These are phyloP conservation scores for Polyrhizophydium stewartii DNA, from an alignment of 371 early-diverging fungal species.

Conservation along the genomic window DNA sequence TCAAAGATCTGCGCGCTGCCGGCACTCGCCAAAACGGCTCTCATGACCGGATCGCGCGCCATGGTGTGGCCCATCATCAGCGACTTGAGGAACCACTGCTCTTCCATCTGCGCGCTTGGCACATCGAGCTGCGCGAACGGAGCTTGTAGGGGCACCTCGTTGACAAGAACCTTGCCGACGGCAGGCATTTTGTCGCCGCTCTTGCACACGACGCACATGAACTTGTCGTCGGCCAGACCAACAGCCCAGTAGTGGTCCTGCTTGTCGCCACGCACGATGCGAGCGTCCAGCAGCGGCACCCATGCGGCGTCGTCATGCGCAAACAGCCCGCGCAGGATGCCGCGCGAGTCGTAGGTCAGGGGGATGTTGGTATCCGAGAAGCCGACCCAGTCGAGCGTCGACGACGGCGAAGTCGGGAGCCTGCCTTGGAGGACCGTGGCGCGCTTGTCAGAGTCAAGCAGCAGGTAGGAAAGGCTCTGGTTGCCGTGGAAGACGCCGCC, in stretches of 20 bases:
- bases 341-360: constrained; percentile 61
- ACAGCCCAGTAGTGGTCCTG: constrained; percentile 68
- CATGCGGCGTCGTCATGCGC: constrained; percentile 61
- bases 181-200: constrained; percentile 58
- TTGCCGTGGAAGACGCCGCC: constrained; percentile 37
- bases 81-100: not conserved
- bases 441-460: constrained; percentile 60
- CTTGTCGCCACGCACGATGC: constrained; percentile 33
- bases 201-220: constrained; percentile 65
- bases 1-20: constrained; percentile 15
- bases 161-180: constrained; percentile 71
- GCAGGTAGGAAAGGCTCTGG: constrained; percentile 61
- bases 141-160: constrained; percentile 65
- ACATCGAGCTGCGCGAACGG: constrained; percentile 54
- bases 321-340: constrained; percentile 59
- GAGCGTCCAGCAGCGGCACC: constrained; percentile 70
- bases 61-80: too few relatives aligned
- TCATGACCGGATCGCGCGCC: not conserved
- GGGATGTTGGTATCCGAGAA: constrained; percentile 67
- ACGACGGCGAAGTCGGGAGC: constrained; percentile 61
- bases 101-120: not conserved
- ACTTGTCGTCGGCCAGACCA: constrained; percentile 54
- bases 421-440: constrained; percentile 55
- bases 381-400: constrained; percentile 74
- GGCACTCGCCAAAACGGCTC: not conserved